These are phyloP conservation scores for Fibroporia radiculosa DNA, from an alignment of 768 basidiomycete species.

Conservation along the genomic window DNA sequence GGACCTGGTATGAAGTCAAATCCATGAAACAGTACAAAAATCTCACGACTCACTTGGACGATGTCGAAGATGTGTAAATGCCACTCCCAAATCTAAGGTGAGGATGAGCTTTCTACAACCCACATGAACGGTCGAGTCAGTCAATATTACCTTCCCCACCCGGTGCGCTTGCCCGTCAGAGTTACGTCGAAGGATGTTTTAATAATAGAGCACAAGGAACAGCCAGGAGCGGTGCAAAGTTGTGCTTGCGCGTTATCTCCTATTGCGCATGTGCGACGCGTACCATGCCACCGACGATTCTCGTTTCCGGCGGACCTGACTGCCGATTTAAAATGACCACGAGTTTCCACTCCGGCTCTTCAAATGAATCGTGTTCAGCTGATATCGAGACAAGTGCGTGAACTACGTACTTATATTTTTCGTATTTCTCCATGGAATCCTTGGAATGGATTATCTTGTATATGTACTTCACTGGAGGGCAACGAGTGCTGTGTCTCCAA, in stretches of 20 bases:
- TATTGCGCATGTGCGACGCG: slow-evolving; percentile 53
- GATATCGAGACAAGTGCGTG: background rate
- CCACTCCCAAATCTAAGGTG: background rate
- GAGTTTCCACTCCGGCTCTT: slow-evolving; percentile 49
- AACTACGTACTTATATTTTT: slow-evolving; percentile 48
- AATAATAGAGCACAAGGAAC: slow-evolving; percentile 59
- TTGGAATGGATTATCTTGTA: slow-evolving; percentile 56
- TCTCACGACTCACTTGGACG: slow-evolving; percentile 47
- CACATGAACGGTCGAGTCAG: background rate
- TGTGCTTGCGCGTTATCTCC: slow-evolving; percentile 51
- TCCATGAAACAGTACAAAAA: background rate
- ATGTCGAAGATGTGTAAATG: slow-evolving; percentile 33
- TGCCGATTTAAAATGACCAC: slow-evolving; percentile 46
- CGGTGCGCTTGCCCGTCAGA: slow-evolving; percentile 61
- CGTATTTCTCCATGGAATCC: slow-evolving; percentile 44
- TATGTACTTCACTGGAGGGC: slow-evolving; percentile 50
- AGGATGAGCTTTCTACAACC: background rate
- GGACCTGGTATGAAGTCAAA: slow-evolving; percentile 30
- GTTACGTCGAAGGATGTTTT: slow-evolving; percentile 56
- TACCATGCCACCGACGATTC: slow-evolving; percentile 72
- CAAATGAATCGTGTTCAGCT: background rate
- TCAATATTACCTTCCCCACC: slow-evolving; percentile 53
- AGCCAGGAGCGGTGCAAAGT: slow-evolving; percentile 48
- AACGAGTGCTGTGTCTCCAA: slow-evolving; percentile 54
- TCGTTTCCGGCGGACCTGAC: slow-evolving; percentile 61